Percentiles rank a stretch among this genome's conserved stretches.
phyloP scores from a whole-genome alignment of 2,329 filamentous ascomycete genomes.

The Penicillium sp. region DNA sequence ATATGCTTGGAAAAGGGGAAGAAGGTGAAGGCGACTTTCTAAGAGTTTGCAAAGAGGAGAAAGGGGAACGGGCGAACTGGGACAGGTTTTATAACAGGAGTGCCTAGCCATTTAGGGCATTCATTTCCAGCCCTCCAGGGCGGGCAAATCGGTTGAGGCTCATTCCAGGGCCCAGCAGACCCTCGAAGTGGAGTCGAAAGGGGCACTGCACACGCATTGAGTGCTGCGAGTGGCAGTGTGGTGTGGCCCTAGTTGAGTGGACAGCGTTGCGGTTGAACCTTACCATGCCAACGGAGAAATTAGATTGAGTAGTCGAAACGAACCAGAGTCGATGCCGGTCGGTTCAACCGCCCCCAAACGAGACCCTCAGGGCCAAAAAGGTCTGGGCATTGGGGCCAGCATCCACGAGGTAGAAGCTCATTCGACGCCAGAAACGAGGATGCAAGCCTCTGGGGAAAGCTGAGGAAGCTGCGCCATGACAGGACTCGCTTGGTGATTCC shows the following conservation, averaged over 20 bases:
- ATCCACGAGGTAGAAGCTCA: neutral
- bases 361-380: neutral
- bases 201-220: neutral
- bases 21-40: neutral
- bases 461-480: neutral
- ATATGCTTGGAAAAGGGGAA: neutral
- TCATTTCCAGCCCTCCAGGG: neutral
- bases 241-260: neutral
- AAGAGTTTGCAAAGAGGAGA: neutral
- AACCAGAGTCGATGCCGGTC: neutral
- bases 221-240: neutral
- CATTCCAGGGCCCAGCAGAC: neutral
- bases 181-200: neutral
- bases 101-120: neutral
- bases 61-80: neutral
- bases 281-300: neutral
- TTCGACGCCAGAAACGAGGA: neutral
- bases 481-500: neutral
- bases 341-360: neutral
- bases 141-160: constrained; percentile 8
- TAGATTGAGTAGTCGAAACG: neutral
- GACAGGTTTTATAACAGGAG: constrained; percentile 4
- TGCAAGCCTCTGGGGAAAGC: neutral
- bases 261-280: neutral
- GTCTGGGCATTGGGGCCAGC: neutral